Percentiles rank a stretch among this genome's conserved stretches.
phyloP scores from a whole-genome alignment of 768 basidiomycete species.

The Cystofilobasidium macerans region DNA sequence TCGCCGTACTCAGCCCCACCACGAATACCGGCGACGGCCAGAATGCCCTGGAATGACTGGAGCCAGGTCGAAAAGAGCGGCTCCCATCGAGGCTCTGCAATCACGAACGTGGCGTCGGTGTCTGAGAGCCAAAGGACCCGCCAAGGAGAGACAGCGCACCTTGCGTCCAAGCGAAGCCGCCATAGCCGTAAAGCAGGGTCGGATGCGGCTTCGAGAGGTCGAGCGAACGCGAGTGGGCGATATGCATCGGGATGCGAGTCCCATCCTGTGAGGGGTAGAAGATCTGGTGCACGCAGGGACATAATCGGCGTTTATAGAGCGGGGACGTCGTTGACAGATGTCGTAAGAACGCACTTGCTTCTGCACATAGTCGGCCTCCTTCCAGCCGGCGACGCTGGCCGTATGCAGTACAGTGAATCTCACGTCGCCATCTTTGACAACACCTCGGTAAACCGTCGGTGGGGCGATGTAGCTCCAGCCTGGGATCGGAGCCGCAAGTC shows the following conservation, averaged over 20 bases:
- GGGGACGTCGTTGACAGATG: not conserved
- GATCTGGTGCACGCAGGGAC: not conserved
- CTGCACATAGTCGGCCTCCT: conserved; percentile 8
- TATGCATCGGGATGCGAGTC: conserved; percentile 15
- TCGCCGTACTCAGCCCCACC: conserved; percentile 23
- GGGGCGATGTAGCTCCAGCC: conserved; percentile 20
- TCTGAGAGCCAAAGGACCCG: not conserved
- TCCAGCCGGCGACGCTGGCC: conserved; percentile 11
- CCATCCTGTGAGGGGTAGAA: conserved; percentile 9
- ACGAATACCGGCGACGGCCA: conserved; percentile 23
- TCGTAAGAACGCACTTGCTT: conserved; percentile 6
- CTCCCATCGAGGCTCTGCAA: conserved; percentile 9
- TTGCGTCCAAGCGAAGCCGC: conserved; percentile 23
- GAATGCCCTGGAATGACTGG: not conserved
- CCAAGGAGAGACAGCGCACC: not conserved
- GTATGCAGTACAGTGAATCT: conserved; percentile 9
- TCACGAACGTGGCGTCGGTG: not conserved
- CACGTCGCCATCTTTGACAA: conserved; percentile 18
- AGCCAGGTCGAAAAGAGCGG: conserved; percentile 15
- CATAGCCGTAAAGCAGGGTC: conserved; percentile 19
- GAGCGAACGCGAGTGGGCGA: conserved; percentile 13
- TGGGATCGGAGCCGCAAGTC: not conserved
- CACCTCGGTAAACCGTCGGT: conserved; percentile 19
- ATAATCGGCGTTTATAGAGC: not conserved
- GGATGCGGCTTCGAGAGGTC: conserved; percentile 13